These are phyloP conservation scores for Metschnikowia baotianmanensis DNA, from an alignment of 805 yeast species.

Conservation along the genomic window DNA sequence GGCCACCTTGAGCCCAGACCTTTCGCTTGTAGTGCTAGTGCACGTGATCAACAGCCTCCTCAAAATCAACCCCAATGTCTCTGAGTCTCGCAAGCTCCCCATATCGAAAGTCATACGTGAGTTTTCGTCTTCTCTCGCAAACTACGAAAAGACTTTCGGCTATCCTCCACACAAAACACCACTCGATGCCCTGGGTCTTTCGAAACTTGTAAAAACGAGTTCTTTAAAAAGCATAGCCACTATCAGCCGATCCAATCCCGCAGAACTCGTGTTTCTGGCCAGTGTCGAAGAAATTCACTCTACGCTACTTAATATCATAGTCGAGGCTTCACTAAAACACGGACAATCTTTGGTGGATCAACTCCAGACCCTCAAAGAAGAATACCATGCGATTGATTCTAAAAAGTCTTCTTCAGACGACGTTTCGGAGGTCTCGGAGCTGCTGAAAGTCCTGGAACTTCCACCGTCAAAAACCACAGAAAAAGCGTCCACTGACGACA, in stretches of 20 bases:
- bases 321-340: conserved; percentile 13
- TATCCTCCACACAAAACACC: not conserved
- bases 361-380: conserved; percentile 11
- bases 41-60: conserved; percentile 3
- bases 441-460: not conserved
- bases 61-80: not conserved
- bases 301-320: conserved; percentile 11
- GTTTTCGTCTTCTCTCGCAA: conserved; percentile 6
- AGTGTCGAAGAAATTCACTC: conserved; percentile 8
- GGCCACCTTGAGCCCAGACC: not conserved
- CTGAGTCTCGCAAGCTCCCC: conserved; percentile 3
- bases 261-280: conserved; percentile 6
- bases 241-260: conserved; percentile 2
- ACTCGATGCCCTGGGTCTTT: conserved; percentile 2
- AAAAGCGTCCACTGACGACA: not conserved
- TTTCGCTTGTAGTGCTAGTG: conserved; percentile 5
- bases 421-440: not conserved
- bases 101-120: conserved; percentile 10
- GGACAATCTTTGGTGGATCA: conserved; percentile 10
- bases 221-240: conserved; percentile 3
- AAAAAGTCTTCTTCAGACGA: not conserved
- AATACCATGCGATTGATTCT: not conserved
- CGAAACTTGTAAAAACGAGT: conserved; percentile 5
- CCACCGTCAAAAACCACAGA: not conserved
- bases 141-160: conserved; percentile 10